Evolutionary conservation across 495 filamentous ascomycete genomes (phyloP).

Genomic region (Trichoderma orchidacearum): DNA sequence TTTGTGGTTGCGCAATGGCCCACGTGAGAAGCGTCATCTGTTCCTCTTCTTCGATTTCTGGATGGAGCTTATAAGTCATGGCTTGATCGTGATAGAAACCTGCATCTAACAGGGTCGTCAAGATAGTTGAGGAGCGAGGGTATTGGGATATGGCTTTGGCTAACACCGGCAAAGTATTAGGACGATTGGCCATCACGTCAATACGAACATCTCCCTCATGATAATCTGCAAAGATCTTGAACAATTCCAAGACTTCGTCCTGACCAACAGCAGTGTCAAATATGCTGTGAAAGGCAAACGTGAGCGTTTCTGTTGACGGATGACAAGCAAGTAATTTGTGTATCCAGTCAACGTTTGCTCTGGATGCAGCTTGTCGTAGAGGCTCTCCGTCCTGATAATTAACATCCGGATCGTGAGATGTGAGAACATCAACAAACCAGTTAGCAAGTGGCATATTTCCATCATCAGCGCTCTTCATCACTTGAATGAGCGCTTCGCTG

Average conservation of each 20-base stretch:
- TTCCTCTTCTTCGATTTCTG: conserved; percentile 25
- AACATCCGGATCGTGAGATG: conserved; percentile 22
- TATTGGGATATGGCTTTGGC: conserved; percentile 27
- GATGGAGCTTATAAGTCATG: conserved; percentile 16
- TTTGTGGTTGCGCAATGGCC: conserved; percentile 33
- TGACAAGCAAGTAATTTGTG: conserved; percentile 19
- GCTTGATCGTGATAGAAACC: conserved; percentile 34
- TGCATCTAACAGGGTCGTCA: conserved; percentile 26
- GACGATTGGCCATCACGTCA: conserved; percentile 22
- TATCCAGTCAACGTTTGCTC: conserved; percentile 23
- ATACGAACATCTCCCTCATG: conserved; percentile 22
- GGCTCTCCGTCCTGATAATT: conserved; percentile 25
- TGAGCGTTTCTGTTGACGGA: conserved; percentile 23
- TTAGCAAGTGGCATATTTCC: conserved; percentile 18
- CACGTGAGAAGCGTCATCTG: conserved; percentile 29
- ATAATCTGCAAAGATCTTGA: conserved; percentile 27
- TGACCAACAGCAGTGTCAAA: conserved; percentile 24
- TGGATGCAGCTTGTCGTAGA: conserved; percentile 24
- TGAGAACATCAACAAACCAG: conserved; percentile 18
- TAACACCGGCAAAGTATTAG: conserved; percentile 20
- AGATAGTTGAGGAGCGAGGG: conserved; percentile 25
- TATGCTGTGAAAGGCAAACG: conserved; percentile 26
- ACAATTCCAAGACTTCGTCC: conserved; percentile 19
- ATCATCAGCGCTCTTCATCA: conserved; percentile 17
- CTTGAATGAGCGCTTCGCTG: conserved; percentile 18